These are phyloP conservation scores for Brasilioporus rufonigricans DNA, from an alignment of 768 basidiomycete species.

Conservation along the genomic window DNA sequence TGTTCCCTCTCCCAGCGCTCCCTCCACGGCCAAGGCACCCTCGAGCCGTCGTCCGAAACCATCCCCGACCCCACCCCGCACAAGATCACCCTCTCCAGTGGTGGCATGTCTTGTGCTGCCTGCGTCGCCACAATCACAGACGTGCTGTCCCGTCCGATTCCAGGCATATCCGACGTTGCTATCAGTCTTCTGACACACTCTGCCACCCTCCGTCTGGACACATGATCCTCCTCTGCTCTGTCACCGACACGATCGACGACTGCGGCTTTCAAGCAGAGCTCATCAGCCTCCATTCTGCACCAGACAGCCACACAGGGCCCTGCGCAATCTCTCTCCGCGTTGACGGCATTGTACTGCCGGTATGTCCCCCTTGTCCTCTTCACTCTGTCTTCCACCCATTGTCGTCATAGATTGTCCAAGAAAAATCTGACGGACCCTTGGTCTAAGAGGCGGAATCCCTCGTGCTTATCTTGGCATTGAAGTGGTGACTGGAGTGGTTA, in stretches of 20 bases:
- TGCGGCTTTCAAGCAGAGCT: constrained; percentile 45
- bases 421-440: too few species aligned
- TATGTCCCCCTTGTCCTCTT: constrained; percentile 29
- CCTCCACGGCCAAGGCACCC: too few species aligned
- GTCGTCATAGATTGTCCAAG: constrained; percentile 50
- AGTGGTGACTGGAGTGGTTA: constrained; percentile 60
- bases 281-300: constrained; percentile 18
- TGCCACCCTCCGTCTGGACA: constrained; percentile 46
- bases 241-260: constrained; percentile 45
- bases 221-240: constrained; percentile 29
- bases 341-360: constrained; percentile 64
- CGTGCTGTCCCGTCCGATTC: constrained; percentile 45
- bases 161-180: constrained; percentile 49
- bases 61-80: constrained; percentile 12
- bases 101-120: constrained; percentile 76
- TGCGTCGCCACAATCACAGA: constrained; percentile 58
- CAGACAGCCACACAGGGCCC: constrained; percentile 1
- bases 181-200: constrained; percentile 65
- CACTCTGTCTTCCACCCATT: background rate
- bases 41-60: too few species aligned
- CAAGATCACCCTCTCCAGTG: constrained; percentile 52
- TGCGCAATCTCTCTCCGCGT: constrained; percentile 55
- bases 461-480: constrained; percentile 50
- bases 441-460: constrained; percentile 56
- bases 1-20: too few species aligned